phyloP scores from a whole-genome alignment of 2,329 filamentous ascomycete genomes.

The Geosmithia morbida region DNA sequence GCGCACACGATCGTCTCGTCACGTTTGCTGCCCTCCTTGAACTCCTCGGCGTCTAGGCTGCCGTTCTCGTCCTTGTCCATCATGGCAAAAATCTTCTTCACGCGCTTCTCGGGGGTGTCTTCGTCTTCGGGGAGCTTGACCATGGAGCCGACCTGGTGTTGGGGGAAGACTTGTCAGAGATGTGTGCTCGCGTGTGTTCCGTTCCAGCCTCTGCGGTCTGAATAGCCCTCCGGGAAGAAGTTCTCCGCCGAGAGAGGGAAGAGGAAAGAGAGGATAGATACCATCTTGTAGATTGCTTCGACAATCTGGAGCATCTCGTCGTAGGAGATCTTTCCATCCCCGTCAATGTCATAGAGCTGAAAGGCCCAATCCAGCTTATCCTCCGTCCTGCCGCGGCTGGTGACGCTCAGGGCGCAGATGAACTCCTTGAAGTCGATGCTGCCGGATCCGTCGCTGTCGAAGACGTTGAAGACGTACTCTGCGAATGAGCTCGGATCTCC shows the following conservation, averaged over 20 bases:
- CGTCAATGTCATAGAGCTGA: constrained; percentile 97
- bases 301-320: constrained; percentile 99
- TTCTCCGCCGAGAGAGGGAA: neutral
- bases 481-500: constrained; percentile 95
- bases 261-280: constrained; percentile 19
- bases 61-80: constrained; percentile 99
- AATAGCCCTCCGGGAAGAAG: too few species aligned
- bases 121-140: constrained; percentile 97
- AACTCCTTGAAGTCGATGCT: constrained; percentile 99
- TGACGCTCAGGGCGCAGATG: constrained; percentile 94
- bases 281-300: constrained; percentile 99
- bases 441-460: constrained; percentile 93
- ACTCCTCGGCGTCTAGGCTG: constrained; percentile 90
- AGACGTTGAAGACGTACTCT: constrained; percentile 98
- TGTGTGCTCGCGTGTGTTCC: neutral
- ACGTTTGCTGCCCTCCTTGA: constrained; percentile 97
- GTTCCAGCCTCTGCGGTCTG: too few species aligned
- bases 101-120: constrained; percentile 96
- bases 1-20: constrained; percentile 98
- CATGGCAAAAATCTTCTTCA: constrained; percentile 97
- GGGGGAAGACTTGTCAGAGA: constrained; percentile 4
- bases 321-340: constrained; percentile 97
- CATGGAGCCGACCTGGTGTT: constrained; percentile 84
- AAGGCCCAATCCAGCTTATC: constrained; percentile 99
- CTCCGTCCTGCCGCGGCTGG: constrained; percentile 95